Evolutionary conservation across 2,329 filamentous ascomycete species (phyloP).

Genomic region (Pseudocercospora pini-densiflorae): DNA sequence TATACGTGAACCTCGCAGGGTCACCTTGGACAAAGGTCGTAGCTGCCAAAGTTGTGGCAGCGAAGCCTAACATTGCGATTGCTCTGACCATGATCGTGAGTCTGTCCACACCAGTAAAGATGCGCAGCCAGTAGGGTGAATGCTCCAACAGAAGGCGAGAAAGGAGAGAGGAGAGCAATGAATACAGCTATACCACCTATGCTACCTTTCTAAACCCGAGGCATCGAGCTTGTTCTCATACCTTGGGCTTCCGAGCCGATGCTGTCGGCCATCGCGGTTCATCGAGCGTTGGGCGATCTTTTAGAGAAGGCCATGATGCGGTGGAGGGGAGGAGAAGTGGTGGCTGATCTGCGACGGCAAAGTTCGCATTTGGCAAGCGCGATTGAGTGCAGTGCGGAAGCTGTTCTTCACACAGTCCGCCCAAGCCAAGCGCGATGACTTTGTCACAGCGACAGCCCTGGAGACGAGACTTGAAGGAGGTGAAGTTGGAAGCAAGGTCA

Average conservation of each 20-base stretch:
- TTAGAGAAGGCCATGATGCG: neutral
- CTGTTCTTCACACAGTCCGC: no score
- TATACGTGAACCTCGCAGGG: slow-evolving; percentile 14
- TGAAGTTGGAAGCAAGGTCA: no score
- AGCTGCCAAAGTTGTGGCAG: neutral
- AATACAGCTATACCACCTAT: neutral
- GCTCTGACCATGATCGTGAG: neutral
- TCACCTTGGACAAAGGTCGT: slow-evolving; percentile 13
- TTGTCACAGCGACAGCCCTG: no score
- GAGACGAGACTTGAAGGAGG: no score
- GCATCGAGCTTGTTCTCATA: neutral
- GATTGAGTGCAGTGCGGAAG: neutral
- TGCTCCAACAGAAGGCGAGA: neutral
- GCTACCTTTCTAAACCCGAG: neutral
- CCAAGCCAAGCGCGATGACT: no score
- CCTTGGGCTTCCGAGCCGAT: neutral
- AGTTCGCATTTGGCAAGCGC: neutral
- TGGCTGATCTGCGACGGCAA: neutral
- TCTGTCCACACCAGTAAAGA: neutral
- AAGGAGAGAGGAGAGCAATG: neutral
- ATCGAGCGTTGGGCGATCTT: neutral
- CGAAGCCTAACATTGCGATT: neutral
- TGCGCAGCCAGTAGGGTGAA: neutral
- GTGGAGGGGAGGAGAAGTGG: neutral
- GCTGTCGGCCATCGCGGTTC: slow-evolving; percentile 1